Base-by-base conservation (phyloP, 495 filamentous ascomycete genomes). In the Aspergillus saccharolyticus region DNA sequence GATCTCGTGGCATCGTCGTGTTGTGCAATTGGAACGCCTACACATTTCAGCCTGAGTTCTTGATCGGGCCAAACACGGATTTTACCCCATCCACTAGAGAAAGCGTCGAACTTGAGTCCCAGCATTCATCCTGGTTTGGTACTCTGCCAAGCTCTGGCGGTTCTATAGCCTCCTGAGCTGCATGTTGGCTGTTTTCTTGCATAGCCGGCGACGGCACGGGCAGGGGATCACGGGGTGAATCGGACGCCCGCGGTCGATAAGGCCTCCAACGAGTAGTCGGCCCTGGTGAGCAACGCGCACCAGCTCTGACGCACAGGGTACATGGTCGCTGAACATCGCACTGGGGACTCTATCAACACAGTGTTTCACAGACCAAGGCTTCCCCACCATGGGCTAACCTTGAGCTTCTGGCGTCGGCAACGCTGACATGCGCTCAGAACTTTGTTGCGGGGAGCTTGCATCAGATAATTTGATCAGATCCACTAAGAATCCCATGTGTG, bases 171-270 rank as follows among this genome's bases (percentile, higher is more conserved):
- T 19, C 10, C 44, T 39, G 33, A 39, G 42, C 42, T 1, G 43
- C 12, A 4, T 8, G 15, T 12, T 44, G 21, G 30, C 14, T 9
- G 44, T 17, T 5, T 52, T 17, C 20, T 22, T 33, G 24, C 48
- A 18, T n/a, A 22, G 24, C 3, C 16, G 24, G 33, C 21, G 0
- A 18, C 44, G 6, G 17, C 24, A 19, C 20, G n/a, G 43, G 42
- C 20, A 30, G 5, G 20, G 28, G 16, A 47, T 39, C 17, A 8
- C 7, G 16, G 20, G 21, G 10, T 2, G 46, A n/a, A 24, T n/a
- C 20, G 5, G 21, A 44, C 22, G 44, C 12, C 30, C 12, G n/a
- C 18, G 53, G 61, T 74, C 21, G 80, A 78, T 44, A 79, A 78
- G 60, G 70, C 45, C 47, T 51, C 54, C 59, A 52, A 2, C 49